Evolutionary conservation across 352 stramenopile species (phyloP), one percentile per base, ranked within the genome.

Genomic region (Phytopythium chamaehyphon): DNA sequence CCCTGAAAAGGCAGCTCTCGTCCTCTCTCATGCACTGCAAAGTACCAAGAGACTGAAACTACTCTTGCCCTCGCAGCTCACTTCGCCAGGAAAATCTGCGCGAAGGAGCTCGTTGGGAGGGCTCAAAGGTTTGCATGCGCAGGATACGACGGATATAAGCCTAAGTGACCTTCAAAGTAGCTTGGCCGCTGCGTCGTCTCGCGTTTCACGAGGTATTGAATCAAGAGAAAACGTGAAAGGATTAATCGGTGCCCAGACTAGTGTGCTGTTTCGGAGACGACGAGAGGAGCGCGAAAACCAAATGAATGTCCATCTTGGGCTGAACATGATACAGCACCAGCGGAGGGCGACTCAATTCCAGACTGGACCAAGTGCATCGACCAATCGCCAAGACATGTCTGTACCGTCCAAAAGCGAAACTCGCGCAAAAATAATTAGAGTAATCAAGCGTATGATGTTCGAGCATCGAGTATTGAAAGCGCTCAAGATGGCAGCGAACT

Each of bases 381-480:
- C n/a, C n/a, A n/a, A n/a, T n/a, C n/a, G n/a, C n/a, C n/a, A n/a
- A n/a, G n/a, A n/a, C n/a, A n/a, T n/a, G n/a, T n/a, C n/a, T n/a
- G n/a, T n/a, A n/a, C n/a, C n/a, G 1, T 28, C 44, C 12, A 28
- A 33, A 33, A 40, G 18, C 18, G n/a, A 3, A 3, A 50, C 44
- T 7, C 48, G 48, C n/a, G 15, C 10, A 18, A 55, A 55, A 39
- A 69, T 81, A 16, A 37, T 66, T 2, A 58, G 65, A 6, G 65
- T 62, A 12, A 59, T 81, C 26, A 73, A 76, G 51, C 77, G 75
- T 28, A 59, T 82, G 10, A 70, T 57, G 23, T 74, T 68, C 22
- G 68, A 74, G 48, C 39, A 82, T 23, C 68, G 71, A 0, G 68
- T 82, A 21, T 40, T 82, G 1, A 76, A 72, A 19, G 59, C 71